Conservation (phyloP, 176 grass and related monocot species). For the Alopecurus myosuroides region DNA sequence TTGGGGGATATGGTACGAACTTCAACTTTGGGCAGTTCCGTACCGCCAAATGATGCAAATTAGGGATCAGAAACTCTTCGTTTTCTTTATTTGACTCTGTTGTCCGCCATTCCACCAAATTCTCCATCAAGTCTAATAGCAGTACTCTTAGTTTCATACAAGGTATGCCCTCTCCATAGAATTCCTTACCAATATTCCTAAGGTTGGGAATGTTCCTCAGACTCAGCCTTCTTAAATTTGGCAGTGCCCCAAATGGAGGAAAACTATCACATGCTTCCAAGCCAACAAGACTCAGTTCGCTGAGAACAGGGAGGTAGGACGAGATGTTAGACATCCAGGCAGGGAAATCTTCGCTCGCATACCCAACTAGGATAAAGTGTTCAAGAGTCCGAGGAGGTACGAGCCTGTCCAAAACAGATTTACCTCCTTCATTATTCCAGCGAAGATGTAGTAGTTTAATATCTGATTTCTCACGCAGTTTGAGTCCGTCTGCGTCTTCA, state of each 20-base stretch:
- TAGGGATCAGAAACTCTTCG: constrained; percentile 6
- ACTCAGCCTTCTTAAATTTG: not conserved
- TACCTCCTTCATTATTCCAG: too few species aligned
- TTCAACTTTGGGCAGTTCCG: not conserved
- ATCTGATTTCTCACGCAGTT: too few species aligned
- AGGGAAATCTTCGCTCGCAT: not conserved
- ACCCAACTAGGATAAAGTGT: rapidly evolving
- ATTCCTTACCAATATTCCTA: too few species aligned
- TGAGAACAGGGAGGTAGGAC: not conserved
- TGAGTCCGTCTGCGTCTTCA: too few species aligned
- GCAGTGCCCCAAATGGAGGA: not conserved
- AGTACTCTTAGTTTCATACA: too few species aligned
- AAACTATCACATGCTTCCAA: not conserved
- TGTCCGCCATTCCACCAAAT: too few species aligned
- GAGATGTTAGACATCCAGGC: not conserved
- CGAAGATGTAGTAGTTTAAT: too few species aligned
- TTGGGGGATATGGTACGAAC: too few species aligned
- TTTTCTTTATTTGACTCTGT: too few species aligned
- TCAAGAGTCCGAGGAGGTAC: not conserved
- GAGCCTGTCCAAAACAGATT: too few species aligned
- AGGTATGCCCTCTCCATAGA: too few species aligned
- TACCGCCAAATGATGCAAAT: rapidly evolving
- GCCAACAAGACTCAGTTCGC: rapidly evolving
- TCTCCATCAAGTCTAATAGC: too few species aligned
- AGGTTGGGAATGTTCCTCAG: rapidly evolving